These are phyloP conservation scores for Fusarium solani-melongenae DNA, from an alignment of 2,329 filamentous ascomycete genomes.

Conservation along the genomic window DNA sequence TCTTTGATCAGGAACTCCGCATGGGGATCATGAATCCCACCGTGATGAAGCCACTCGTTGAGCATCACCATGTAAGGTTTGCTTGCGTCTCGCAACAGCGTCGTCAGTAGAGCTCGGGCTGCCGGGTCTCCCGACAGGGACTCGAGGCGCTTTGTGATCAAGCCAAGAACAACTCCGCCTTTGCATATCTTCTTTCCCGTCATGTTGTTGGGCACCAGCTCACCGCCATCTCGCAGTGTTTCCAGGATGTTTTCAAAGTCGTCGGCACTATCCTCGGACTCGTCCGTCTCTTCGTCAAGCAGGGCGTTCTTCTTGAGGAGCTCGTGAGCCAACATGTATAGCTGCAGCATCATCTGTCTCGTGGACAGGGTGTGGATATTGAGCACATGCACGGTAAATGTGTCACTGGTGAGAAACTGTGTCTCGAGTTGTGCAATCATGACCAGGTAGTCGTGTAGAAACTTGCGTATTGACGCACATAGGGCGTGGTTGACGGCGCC, in stretches of 20 bases:
- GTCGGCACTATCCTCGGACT: constrained; percentile 79
- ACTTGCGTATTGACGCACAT: constrained; percentile 91
- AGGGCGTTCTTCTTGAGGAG: constrained; percentile 89
- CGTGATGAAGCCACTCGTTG: constrained; percentile 98
- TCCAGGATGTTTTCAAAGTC: constrained; percentile 95
- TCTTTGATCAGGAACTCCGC: constrained; percentile 95
- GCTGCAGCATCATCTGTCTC: constrained; percentile 88
- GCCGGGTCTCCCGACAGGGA: constrained; percentile 94
- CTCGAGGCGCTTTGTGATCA: constrained; percentile 86
- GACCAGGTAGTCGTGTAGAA: constrained; percentile 92
- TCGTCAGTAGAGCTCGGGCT: constrained; percentile 83
- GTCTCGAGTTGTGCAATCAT: constrained; percentile 94
- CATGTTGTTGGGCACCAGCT: constrained; percentile 81
- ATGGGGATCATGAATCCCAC: constrained; percentile 93
- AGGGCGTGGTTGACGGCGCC: constrained; percentile 95
- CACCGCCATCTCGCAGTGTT: constrained; percentile 86
- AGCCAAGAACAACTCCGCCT: constrained; percentile 91
- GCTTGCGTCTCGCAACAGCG: constrained; percentile 86
- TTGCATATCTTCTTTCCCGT: constrained; percentile 93
- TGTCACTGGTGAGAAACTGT: constrained; percentile 87
- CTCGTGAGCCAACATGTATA: constrained; percentile 89
- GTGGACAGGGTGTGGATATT: constrained; percentile 93
- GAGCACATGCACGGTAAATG: constrained; percentile 92
- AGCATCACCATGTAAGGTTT: constrained; percentile 97
- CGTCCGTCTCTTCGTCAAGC: constrained; percentile 81